Evolutionary conservation across 495 filamentous ascomycete genomes (phyloP).

Genomic region (Daldinia caldariorum): DNA sequence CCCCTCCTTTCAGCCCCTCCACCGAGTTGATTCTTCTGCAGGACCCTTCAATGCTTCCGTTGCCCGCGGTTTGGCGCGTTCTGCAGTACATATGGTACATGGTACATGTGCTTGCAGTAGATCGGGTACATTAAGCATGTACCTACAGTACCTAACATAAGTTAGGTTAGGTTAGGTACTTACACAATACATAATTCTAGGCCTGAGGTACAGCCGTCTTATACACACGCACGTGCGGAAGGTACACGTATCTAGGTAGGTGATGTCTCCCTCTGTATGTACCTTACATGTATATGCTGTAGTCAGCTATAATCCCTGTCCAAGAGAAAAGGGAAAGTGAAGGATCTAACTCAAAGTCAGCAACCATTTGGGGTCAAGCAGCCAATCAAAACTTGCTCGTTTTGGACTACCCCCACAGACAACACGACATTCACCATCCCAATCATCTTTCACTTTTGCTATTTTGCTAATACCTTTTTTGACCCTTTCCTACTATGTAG

Average conservation of each 20-base stretch:
- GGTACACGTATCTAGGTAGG: too few relatives aligned
- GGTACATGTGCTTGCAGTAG: not conserved
- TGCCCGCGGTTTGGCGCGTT: slow-evolving; percentile 20
- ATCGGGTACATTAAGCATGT: not conserved
- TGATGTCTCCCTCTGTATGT: too few relatives aligned
- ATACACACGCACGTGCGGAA: too few relatives aligned
- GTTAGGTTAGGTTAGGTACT: too few relatives aligned
- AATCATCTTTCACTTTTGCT: slow-evolving; percentile 45
- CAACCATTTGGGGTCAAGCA: slow-evolving; percentile 37
- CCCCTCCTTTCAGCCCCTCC: slow-evolving; percentile 38
- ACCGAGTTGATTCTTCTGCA: slow-evolving; percentile 34
- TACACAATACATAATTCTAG: too few relatives aligned
- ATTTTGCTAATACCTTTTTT: slow-evolving; percentile 27
- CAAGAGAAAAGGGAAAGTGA: slow-evolving; percentile 24
- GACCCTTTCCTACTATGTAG: slow-evolving; percentile 16
- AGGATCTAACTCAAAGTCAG: slow-evolving; percentile 45
- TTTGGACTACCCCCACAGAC: slow-evolving; percentile 50
- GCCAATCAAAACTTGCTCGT: slow-evolving; percentile 67
- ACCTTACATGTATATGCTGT: too few relatives aligned
- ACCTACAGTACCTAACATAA: not conserved
- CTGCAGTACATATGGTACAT: slow-evolving; percentile 9
- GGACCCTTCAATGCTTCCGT: slow-evolving; percentile 36
- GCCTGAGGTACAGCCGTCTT: too few relatives aligned
- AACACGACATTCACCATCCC: slow-evolving; percentile 50
- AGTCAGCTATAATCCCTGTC: slow-evolving; percentile 23